These are phyloP conservation scores for Cutaneotrichosporon mucoides DNA, from an alignment of 1,284 basidiomycete genomes.

Conservation along the genomic window DNA sequence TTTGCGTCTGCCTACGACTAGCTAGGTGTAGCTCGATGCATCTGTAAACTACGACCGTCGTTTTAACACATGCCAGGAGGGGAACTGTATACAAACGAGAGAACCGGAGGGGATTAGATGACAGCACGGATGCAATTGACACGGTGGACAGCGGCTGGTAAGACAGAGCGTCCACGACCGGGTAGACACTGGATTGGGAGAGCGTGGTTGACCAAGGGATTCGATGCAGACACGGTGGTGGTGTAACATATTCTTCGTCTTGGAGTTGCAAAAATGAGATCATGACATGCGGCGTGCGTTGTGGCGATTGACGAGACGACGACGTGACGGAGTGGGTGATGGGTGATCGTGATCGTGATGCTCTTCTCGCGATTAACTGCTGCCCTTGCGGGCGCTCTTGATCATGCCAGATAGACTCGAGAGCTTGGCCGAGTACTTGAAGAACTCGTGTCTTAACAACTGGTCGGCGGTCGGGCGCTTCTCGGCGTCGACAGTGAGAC, in stretches of 20 bases:
- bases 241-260: background rate
- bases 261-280: background rate
- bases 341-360: too few species aligned
- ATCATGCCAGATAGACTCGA: constrained; percentile 84
- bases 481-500: constrained; percentile 92
- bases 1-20: too few species aligned
- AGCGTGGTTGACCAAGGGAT: background rate
- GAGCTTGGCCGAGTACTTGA: constrained; percentile 78
- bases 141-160: background rate
- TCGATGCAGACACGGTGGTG: background rate
- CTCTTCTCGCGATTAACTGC: background rate
- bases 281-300: too few species aligned
- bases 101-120: constrained; percentile 1
- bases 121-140: constrained; percentile 3
- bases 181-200: background rate
- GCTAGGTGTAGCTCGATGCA: constrained; percentile 1
- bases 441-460: constrained; percentile 84
- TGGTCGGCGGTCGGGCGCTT: constrained; percentile 82
- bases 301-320: background rate
- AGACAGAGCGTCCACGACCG: background rate
- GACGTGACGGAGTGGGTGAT: background rate
- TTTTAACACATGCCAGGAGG: constrained; percentile 1
- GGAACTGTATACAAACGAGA: constrained; percentile 7
- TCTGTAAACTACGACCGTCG: constrained; percentile 2
- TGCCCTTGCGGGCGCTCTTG: constrained; percentile 75